phyloP scores from a whole-genome alignment of 257 asterid genomes.

The Plantago major region DNA sequence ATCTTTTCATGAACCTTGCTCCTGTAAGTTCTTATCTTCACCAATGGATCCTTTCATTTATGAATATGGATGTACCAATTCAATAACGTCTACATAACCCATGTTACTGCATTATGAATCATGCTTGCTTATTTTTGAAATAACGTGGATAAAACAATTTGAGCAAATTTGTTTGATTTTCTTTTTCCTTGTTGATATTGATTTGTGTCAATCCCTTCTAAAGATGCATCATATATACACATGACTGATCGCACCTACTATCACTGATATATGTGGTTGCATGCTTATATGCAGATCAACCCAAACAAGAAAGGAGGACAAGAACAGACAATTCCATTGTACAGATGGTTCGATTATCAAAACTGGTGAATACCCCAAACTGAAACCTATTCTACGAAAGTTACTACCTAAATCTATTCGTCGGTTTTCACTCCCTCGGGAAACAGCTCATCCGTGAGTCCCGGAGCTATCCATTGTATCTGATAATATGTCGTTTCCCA shows the following conservation, averaged over 20 bases:
- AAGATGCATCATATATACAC: neutral
- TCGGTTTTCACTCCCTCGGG: constrained; percentile 42
- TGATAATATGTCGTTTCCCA: constrained; percentile 82
- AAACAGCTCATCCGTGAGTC: constrained; percentile 70
- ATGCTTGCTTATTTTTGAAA: too few species aligned
- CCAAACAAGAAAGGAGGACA: neutral
- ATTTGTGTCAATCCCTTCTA: too few species aligned
- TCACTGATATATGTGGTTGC: neutral
- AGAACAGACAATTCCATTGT: neutral
- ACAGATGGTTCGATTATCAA: neutral
- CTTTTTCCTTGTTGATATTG: too few species aligned
- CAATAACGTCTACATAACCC: too few species aligned
- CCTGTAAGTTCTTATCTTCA: too few species aligned
- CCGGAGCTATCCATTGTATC: constrained; percentile 91
- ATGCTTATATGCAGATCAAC: neutral
- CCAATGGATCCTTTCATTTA: too few species aligned
- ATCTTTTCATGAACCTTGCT: too few species aligned
- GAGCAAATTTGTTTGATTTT: too few species aligned
- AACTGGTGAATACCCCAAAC: neutral
- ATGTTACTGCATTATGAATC: too few species aligned
- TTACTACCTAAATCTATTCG: neutral
- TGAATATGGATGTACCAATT: too few species aligned
- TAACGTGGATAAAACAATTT: too few species aligned
- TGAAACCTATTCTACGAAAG: neutral
- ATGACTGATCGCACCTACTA: neutral